phyloP scores from a whole-genome alignment of 1,284 basidiomycete genomes.

The Clitocybe nebularis region DNA sequence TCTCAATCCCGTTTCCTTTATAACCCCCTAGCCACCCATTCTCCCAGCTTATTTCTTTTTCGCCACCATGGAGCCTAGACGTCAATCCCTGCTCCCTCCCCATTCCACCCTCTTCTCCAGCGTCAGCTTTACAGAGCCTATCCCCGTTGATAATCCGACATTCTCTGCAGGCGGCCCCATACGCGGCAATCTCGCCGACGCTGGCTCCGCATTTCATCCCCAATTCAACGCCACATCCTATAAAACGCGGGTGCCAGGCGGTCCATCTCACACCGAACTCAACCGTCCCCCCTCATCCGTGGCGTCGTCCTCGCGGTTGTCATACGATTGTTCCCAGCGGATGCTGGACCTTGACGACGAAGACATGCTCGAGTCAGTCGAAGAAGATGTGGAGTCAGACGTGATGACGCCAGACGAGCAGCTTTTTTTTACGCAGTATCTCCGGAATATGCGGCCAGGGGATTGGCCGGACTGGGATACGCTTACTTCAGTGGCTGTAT shows the following conservation, averaged over 20 bases:
- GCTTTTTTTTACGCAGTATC: too few species aligned
- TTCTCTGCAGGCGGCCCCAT: conserved; percentile 7
- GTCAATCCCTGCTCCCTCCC: neutral
- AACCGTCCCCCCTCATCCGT: neutral
- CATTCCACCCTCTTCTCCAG: conserved; percentile 6
- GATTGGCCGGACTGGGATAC: conserved; percentile 10
- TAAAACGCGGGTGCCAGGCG: conserved; percentile 8
- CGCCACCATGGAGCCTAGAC: too few species aligned
- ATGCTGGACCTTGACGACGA: conserved; percentile 8
- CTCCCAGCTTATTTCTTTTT: neutral
- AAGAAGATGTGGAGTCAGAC: conserved; percentile 1
- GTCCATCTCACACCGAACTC: neutral
- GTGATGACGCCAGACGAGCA: too few species aligned
- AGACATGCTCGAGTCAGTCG: conserved; percentile 8
- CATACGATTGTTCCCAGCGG: conserved; percentile 4
- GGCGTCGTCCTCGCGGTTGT: conserved; percentile 1
- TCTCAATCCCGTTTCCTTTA: conserved; percentile 9
- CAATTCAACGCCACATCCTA: conserved; percentile 1
- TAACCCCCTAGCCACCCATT: neutral
- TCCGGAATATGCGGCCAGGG: neutral
- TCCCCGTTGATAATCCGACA: conserved; percentile 16
- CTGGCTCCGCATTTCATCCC: conserved; percentile 14
- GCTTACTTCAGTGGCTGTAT: conserved; percentile 9
- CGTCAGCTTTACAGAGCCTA: conserved; percentile 8
- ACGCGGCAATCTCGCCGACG: conserved; percentile 13